A percentile compares a stretch with the other conserved stretches of the same genome.
Conservation (phyloP, 2,329 filamentous ascomycete species). For the Pochonia chlamydosporia region DNA sequence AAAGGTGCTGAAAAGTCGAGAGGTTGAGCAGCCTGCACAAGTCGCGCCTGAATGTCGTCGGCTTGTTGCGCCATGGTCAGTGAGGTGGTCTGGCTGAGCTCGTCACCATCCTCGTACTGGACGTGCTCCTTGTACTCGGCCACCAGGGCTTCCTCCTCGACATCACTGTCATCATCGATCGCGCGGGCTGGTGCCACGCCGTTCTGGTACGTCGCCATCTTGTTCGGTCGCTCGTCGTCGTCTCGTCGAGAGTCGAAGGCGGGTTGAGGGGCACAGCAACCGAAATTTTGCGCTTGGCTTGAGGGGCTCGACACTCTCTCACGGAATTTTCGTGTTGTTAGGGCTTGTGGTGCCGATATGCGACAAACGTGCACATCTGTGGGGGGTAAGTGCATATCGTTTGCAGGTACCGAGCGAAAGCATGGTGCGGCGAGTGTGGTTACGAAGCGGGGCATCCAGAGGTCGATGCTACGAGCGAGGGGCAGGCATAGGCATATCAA, state of each 20-base stretch:
- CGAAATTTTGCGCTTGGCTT: conserved; percentile 30
- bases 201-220: conserved; percentile 59
- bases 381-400: conserved; percentile 20
- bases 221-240: conserved; percentile 22
- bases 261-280: conserved; percentile 23
- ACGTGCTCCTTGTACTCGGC: conserved; percentile 96
- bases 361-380: conserved; percentile 14
- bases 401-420: conserved; percentile 19
- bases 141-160: conserved; percentile 91
- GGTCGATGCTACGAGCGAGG: background rate
- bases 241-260: conserved; percentile 16
- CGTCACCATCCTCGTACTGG: conserved; percentile 81
- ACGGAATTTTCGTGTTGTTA: conserved; percentile 31
- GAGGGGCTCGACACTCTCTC: conserved; percentile 19
- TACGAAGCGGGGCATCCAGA: conserved; percentile 20
- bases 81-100: conserved; percentile 69
- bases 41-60: conserved; percentile 89
- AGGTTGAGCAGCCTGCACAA: conserved; percentile 87
- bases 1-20: conserved; percentile 93
- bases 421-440: conserved; percentile 14
- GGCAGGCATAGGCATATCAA: no score
- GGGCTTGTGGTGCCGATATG: conserved; percentile 31
- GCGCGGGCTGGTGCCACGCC: conserved; percentile 53
- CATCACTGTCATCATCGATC: conserved; percentile 79
- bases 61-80: conserved; percentile 66